phyloP scores from a whole-genome alignment of 2,329 filamentous ascomycete species.

The Hyphodiscus sp. region DNA sequence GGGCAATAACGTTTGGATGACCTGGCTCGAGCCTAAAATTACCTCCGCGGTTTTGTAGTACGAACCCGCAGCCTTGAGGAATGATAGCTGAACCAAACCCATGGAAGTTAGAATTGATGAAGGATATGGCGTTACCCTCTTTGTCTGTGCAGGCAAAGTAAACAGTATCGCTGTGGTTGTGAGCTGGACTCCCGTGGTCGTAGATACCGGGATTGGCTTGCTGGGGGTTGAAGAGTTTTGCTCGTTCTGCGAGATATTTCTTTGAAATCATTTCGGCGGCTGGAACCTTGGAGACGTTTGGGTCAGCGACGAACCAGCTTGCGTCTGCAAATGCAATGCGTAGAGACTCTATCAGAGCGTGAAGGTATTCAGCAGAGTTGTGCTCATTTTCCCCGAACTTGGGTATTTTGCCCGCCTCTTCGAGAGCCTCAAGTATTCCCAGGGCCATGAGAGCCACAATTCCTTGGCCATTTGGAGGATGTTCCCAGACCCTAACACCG shows the following conservation, averaged over 20 bases:
- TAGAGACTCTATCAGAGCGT: slow-evolving; percentile 81
- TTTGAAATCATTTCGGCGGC: slow-evolving; percentile 61
- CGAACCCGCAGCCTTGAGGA: slow-evolving; percentile 81
- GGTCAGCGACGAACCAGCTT: slow-evolving; percentile 85
- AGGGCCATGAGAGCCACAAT: slow-evolving; percentile 92
- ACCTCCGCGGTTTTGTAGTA: slow-evolving; percentile 84
- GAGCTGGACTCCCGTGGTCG: slow-evolving; percentile 74
- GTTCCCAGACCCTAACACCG: slow-evolving; percentile 85
- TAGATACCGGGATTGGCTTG: slow-evolving; percentile 53
- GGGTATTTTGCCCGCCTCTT: slow-evolving; percentile 67
- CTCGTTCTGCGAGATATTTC: slow-evolving; percentile 68
- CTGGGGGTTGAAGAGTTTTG: slow-evolving; percentile 49
- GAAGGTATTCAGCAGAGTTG: slow-evolving; percentile 75
- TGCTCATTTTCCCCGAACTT: slow-evolving; percentile 65
- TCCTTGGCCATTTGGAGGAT: slow-evolving; percentile 93
- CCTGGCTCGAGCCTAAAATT: slow-evolving; percentile 68
- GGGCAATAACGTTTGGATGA: slow-evolving; percentile 76
- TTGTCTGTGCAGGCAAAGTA: slow-evolving; percentile 84
- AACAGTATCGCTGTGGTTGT: slow-evolving; percentile 84
- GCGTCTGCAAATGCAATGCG: slow-evolving; percentile 87
- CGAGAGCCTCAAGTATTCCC: slow-evolving; percentile 82
- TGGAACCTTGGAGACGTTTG: slow-evolving; percentile 64
- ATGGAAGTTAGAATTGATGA: slow-evolving; percentile 93
- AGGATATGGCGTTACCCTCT: slow-evolving; percentile 83
- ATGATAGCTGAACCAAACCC: slow-evolving; percentile 87